Evolutionary conservation across 495 filamentous ascomycete species (phyloP).

Genomic region (Astrothelium macrocarpum): DNA sequence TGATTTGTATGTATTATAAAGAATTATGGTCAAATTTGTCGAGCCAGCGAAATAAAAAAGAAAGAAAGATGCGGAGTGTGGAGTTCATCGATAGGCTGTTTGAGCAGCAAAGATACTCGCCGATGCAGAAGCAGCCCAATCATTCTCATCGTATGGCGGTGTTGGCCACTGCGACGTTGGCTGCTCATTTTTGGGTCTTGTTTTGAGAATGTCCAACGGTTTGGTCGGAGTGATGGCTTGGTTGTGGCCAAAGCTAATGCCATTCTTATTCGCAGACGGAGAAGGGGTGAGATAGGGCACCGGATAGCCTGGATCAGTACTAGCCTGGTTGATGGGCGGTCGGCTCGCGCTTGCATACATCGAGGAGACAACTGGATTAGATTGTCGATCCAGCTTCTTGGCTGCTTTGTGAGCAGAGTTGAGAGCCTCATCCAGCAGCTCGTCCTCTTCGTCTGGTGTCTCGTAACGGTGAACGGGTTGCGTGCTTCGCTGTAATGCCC

Average conservation of each 20-base stretch:
- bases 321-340: constrained; percentile 21
- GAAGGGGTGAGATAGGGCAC: constrained; percentile 78
- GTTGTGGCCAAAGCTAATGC: constrained; percentile 52
- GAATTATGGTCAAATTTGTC: neutral
- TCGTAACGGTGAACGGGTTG: constrained; percentile 74
- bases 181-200: constrained; percentile 40
- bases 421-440: constrained; percentile 79
- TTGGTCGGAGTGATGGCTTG: constrained; percentile 43
- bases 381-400: constrained; percentile 37
- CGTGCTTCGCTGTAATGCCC: constrained; percentile 66
- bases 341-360: constrained; percentile 29
- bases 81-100: constrained; percentile 14
- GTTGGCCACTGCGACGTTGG: constrained; percentile 76
- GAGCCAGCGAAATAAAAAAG: neutral
- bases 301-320: constrained; percentile 53
- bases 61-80: neutral
- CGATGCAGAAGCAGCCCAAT: constrained; percentile 74
- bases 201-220: constrained; percentile 51
- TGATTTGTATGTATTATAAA: neutral
- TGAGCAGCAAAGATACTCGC: constrained; percentile 54
- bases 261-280: constrained; percentile 71
- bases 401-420: constrained; percentile 50
- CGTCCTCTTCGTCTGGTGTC: constrained; percentile 92
- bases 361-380: constrained; percentile 20
- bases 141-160: constrained; percentile 85